Percentiles rank a stretch among this genome's conserved stretches.
Evolutionary conservation across 2,329 filamentous ascomycete species (phyloP).

Genomic region (Apiospora malaysiana): DNA sequence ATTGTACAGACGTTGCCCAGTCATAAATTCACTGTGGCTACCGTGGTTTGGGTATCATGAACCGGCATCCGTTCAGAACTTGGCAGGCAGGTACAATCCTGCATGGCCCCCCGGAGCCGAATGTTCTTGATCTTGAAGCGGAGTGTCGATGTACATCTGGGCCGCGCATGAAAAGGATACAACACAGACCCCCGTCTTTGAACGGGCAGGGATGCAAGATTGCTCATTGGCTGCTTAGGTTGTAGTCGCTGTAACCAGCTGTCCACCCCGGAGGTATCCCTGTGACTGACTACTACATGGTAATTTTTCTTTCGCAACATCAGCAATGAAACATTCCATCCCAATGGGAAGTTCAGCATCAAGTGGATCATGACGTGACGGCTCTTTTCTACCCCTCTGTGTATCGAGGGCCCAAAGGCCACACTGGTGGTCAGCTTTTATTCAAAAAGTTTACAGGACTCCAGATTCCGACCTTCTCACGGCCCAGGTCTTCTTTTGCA

Average conservation of each 20-base stretch:
- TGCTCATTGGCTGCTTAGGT: constrained; percentile 2
- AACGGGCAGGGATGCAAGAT: neutral
- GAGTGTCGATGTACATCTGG: neutral
- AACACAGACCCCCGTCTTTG: neutral
- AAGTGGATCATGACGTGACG: constrained; percentile 9
- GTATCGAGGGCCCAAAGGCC: constrained; percentile 4
- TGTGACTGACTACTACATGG: too few species aligned
- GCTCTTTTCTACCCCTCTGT: constrained; percentile 11
- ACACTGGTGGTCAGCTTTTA: neutral
- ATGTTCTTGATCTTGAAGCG: constrained; percentile 6
- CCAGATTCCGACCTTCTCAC: neutral
- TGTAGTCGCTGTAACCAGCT: neutral
- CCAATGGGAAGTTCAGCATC: neutral
- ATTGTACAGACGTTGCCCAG: neutral
- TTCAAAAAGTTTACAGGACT: neutral
- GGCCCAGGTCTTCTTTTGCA: neutral
- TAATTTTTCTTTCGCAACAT: neutral
- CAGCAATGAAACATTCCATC: constrained; percentile 1
- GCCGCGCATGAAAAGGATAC: neutral
- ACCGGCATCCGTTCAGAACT: neutral
- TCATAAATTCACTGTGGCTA: neutral
- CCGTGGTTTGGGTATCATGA: too few species aligned
- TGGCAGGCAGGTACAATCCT: neutral
- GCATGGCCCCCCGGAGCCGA: neutral
- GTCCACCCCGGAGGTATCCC: neutral